Evolutionary conservation across 192 early-diverging fungal species (phyloP).

Genomic region (Phlyctochytrium arcticum): DNA sequence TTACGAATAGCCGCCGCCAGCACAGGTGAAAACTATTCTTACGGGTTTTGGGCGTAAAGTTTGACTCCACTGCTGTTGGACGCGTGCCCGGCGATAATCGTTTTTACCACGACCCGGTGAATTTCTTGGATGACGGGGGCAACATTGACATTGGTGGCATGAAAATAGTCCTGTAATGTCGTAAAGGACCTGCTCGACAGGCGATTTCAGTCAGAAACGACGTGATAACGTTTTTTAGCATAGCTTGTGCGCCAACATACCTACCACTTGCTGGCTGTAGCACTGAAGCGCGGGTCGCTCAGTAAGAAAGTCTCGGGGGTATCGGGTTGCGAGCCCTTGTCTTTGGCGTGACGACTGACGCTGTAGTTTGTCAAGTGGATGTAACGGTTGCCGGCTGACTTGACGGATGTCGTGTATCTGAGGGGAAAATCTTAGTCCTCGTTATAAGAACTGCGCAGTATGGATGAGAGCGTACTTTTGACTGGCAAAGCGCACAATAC

Average conservation of each 20-base stretch:
- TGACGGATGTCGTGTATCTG: conserved; percentile 6
- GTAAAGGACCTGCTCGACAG: conserved; percentile 33
- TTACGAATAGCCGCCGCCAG: too few species aligned
- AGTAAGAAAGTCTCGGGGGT: background rate
- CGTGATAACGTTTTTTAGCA: too few species aligned
- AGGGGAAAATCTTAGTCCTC: background rate
- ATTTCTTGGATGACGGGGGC: conserved; percentile 27
- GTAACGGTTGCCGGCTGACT: conserved; percentile 32
- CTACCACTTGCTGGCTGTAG: conserved; percentile 34
- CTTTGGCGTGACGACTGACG: conserved; percentile 21
- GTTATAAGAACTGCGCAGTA: background rate
- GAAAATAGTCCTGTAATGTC: conserved; percentile 33
- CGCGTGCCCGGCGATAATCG: conserved; percentile 34
- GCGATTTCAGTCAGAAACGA: background rate
- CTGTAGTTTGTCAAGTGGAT: conserved; percentile 49
- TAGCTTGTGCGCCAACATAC: background rate
- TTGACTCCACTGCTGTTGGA: conserved; percentile 36
- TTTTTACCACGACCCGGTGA: conserved; percentile 33
- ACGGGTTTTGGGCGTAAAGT: conserved; percentile 22
- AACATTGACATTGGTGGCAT: conserved; percentile 26
- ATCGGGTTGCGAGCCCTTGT: background rate
- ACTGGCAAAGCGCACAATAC: conserved; percentile 38
- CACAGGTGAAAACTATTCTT: background rate
- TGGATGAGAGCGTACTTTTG: conserved; percentile 19
- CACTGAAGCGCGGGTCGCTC: conserved; percentile 27